Percentiles rank a stretch among this genome's conserved stretches.
These are phyloP conservation scores for Solanum neorickii DNA, from an alignment of 257 asterid species.

Conservation along the genomic window DNA sequence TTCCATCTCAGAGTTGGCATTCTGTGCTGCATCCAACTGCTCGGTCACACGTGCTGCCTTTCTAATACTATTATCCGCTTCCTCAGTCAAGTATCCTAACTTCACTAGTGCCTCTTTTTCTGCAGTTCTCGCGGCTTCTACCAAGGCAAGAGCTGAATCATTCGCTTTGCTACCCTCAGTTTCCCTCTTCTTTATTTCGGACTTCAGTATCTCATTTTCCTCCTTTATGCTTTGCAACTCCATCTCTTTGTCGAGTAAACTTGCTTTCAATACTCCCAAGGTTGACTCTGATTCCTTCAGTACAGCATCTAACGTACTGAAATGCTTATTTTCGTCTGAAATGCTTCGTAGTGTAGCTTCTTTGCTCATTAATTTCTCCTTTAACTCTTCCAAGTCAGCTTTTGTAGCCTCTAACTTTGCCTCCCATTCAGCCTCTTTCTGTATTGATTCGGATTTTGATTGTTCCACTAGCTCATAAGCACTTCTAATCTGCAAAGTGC, in stretches of 20 bases:
- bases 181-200: constrained; percentile 41
- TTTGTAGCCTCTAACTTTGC: constrained; percentile 27
- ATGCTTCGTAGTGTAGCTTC: constrained; percentile 11
- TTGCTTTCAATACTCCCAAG: constrained; percentile 29
- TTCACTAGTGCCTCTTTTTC: constrained; percentile 59
- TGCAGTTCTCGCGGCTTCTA: constrained; percentile 38
- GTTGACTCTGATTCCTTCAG: constrained; percentile 22
- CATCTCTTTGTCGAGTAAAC: constrained; percentile 35
- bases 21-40: constrained; percentile 82
- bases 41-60: constrained; percentile 42
- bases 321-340: constrained; percentile 8
- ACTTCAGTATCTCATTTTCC: constrained; percentile 55
- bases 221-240: constrained; percentile 28
- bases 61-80: constrained; percentile 51
- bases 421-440: constrained; percentile 50
- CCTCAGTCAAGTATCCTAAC: constrained; percentile 54
- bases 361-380: constrained; percentile 21
- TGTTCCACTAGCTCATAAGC: constrained; percentile 60
- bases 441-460: constrained; percentile 27
- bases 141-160: constrained; percentile 32
- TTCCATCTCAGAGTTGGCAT: constrained; percentile 59
- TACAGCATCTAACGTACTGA: constrained; percentile 8
- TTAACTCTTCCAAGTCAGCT: constrained; percentile 39
- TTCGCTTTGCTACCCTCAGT: constrained; percentile 19
- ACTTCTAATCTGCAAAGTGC: constrained; percentile 52